Evolutionary conservation across 768 basidiomycete species (phyloP).

Genomic region (Boletus vermiculosoides): DNA sequence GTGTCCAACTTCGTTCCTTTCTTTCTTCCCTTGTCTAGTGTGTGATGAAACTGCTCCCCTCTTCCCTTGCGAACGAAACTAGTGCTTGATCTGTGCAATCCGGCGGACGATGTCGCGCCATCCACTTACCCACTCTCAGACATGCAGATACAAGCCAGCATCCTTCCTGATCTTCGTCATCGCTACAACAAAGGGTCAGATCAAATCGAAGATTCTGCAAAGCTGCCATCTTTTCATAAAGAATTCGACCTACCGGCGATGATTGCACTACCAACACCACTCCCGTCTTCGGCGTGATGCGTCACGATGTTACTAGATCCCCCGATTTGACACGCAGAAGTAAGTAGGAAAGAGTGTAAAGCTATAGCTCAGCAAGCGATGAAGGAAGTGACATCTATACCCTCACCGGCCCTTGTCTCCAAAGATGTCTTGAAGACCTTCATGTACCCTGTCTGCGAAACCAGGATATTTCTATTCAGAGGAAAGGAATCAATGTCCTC

Average conservation of each 20-base stretch:
- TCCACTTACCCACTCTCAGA: slow-evolving; percentile 34
- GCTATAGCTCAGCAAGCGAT: not conserved
- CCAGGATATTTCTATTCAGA: slow-evolving; percentile 89
- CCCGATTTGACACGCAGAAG: slow-evolving; percentile 67
- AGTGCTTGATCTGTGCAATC: not conserved
- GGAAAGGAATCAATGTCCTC: not conserved
- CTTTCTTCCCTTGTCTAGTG: slow-evolving; percentile 1
- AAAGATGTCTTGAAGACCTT: slow-evolving; percentile 91
- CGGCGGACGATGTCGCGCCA: not conserved
- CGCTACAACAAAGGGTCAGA: slow-evolving; percentile 43
- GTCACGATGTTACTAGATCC: slow-evolving; percentile 42
- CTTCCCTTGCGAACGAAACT: not conserved
- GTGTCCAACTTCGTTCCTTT: not conserved
- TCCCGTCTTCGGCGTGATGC: slow-evolving; percentile 49
- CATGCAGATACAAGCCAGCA: slow-evolving; percentile 51
- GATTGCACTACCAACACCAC: slow-evolving; percentile 94
- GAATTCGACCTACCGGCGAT: slow-evolving; percentile 65
- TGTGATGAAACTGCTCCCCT: not conserved
- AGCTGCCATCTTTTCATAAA: not conserved
- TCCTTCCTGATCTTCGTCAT: slow-evolving; percentile 88
- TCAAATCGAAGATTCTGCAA: not conserved
- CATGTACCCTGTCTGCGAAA: slow-evolving; percentile 89
- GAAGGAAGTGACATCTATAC: not conserved
- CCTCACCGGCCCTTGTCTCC: slow-evolving; percentile 91
- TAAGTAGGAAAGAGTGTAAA: slow-evolving; percentile 19